Evolutionary conservation across 2,329 filamentous ascomycete genomes (phyloP).

Genomic region (Trichoderma aggressivum): DNA sequence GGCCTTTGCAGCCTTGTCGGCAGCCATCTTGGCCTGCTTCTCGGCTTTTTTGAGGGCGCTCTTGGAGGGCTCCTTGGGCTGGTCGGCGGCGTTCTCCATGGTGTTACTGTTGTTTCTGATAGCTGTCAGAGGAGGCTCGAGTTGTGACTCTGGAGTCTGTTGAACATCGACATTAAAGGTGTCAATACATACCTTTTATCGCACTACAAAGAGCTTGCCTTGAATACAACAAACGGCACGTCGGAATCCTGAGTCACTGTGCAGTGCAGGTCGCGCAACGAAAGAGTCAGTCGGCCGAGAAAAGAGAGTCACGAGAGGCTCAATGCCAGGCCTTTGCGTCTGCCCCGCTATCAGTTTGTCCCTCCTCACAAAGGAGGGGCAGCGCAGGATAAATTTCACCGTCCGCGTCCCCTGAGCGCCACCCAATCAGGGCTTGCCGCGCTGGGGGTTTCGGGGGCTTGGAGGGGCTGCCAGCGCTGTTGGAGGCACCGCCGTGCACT

Average conservation of each 20-base stretch:
- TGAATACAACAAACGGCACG: background rate
- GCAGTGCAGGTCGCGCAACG: background rate
- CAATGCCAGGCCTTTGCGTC: slow-evolving; percentile 1
- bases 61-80: slow-evolving; percentile 58
- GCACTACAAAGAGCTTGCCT: background rate
- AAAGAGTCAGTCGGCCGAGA: slow-evolving; percentile 8
- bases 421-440: slow-evolving; percentile 22
- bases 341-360: slow-evolving; percentile 23
- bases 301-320: slow-evolving; percentile 5
- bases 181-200: background rate
- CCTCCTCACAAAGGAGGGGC: slow-evolving; percentile 22
- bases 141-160: background rate
- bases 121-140: background rate
- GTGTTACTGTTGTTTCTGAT: slow-evolving; percentile 15
- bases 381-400: slow-evolving; percentile 20
- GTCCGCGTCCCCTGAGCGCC: slow-evolving; percentile 13
- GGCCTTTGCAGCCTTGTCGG: slow-evolving; percentile 60
- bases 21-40: slow-evolving; percentile 59
- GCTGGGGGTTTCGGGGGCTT: background rate
- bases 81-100: slow-evolving; percentile 35
- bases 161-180: background rate
- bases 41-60: slow-evolving; percentile 64
- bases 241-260: background rate
- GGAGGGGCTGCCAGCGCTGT: slow-evolving; percentile 5
- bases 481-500: background rate